Evolutionary conservation across 176 grass and related monocot genomes (phyloP).

Genomic region (Bonia amplexicaulis): DNA sequence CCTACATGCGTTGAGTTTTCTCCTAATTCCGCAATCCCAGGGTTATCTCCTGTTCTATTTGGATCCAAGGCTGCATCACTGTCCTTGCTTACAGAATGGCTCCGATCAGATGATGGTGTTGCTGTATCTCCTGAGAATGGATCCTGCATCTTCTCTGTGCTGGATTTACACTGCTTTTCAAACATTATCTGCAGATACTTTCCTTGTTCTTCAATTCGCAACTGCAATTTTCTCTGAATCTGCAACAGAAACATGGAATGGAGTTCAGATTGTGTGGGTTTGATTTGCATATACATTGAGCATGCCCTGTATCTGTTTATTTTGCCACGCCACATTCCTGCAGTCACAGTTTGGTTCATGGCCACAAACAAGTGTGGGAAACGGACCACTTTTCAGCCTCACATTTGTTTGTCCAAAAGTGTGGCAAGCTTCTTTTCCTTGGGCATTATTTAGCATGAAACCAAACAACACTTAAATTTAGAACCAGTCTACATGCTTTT

Average conservation of each 20-base stretch:
- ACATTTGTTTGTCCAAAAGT: constrained; percentile 13
- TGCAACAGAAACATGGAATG: constrained; percentile 35
- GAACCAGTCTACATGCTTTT: constrained; percentile 3
- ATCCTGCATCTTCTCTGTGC: constrained; percentile 14
- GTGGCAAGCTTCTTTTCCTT: neutral
- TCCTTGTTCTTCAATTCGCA: constrained; percentile 85
- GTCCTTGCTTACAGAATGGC: neutral
- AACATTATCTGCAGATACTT: constrained; percentile 85
- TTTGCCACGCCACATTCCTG: neutral
- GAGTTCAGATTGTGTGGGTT: constrained; percentile 26
- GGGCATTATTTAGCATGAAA: neutral
- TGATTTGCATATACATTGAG: constrained; percentile 2
- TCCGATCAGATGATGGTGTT: constrained; percentile 3
- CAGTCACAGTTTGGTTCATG: neutral
- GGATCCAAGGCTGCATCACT: neutral
- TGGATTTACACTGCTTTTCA: constrained; percentile 77
- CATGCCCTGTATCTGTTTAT: neutral
- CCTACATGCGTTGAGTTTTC: constrained; percentile 5
- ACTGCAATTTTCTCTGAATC: constrained; percentile 76
- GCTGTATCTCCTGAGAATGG: constrained; percentile 29
- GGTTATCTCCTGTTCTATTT: constrained; percentile 12
- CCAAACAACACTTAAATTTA: neutral
- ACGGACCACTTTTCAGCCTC: neutral
- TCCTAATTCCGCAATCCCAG: neutral
- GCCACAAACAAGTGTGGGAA: neutral